Base-by-base conservation (phyloP, 2,329 filamentous ascomycete species). In the Parafenestella ontariensis region DNA sequence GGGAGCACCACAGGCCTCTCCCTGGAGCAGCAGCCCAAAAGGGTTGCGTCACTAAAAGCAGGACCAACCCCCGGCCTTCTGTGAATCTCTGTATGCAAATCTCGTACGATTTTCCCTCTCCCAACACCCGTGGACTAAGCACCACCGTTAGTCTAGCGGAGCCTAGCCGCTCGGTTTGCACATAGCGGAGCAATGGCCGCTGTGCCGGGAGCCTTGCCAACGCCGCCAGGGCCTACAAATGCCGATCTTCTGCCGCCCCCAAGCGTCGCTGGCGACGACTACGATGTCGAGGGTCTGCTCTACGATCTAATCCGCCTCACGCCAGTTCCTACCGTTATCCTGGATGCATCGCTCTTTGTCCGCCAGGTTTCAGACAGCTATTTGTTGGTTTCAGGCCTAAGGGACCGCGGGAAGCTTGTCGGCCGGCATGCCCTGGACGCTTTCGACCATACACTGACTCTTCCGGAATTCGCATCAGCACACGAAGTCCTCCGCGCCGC, bases 331-430 rank as follows among this genome's bases (percentile, higher is more conserved):
- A 74, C 70, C n/a, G 36, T 73, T 40, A 50, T 73, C 13, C 48
- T 73, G 15, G 64, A 71, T 50, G 52, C 59, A 13, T 79, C 85
- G 54, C 78, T 96, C 47, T 90, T 89, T 62, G 62, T 75, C 34
- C 51, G 58, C 24, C 64, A 80, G 46, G 75, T 79, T 3, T 83
- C 81, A 3, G 70, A 78, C 29, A 79, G 77, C 55, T 78, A 79
- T 62, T 61, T 77, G 20, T 50, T 61, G 5, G 57, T 77, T 20
- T 77, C 74, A 43, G 60, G 59, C 41, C 55, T 70, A 17, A 52
- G 68, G 34, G 47, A 64, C 17, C 72, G 76, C 41, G 69, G 76
- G 5, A 61, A 74, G 23, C 62, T 78, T 9, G 33, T 80, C 20
- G 74, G 75, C 6, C 52, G 59, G 26, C 74, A 70, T 51, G 72